Conservation (phyloP, 345 rosid genomes). For the Brassica napus region DNA sequence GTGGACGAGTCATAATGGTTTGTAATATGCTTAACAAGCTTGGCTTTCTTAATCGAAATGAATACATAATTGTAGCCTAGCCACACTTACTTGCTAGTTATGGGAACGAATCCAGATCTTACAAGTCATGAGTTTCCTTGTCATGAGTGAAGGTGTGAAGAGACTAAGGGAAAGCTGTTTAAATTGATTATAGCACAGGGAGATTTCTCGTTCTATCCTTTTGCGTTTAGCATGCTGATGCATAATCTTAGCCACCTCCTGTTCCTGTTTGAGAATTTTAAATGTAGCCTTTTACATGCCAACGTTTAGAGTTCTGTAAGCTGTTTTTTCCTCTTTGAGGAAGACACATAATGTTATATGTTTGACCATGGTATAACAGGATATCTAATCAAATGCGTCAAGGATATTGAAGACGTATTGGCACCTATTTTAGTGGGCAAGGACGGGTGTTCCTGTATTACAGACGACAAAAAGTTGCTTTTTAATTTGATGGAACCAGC, state of each 20-base stretch:
- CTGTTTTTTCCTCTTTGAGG: slow-evolving; percentile 1
- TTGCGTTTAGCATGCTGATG: slow-evolving; percentile 14
- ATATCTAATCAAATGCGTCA: slow-evolving; percentile 58
- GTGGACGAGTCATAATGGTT: not conserved
- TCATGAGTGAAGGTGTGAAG: slow-evolving; percentile 1
- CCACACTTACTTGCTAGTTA: slow-evolving; percentile 8
- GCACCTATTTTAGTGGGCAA: slow-evolving; percentile 47
- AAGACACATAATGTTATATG: not conserved
- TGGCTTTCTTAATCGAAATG: slow-evolving; percentile 12
- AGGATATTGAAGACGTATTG: slow-evolving; percentile 58
- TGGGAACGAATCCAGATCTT: slow-evolving; percentile 4
- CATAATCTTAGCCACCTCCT: slow-evolving; percentile 1
- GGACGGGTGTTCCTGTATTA: slow-evolving; percentile 43
- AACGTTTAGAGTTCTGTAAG: not conserved
- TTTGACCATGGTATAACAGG: slow-evolving; percentile 49
- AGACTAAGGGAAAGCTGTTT: not conserved
- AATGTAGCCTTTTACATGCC: slow-evolving; percentile 21
- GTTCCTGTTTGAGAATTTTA: slow-evolving; percentile 7
- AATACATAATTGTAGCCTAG: slow-evolving; percentile 1
- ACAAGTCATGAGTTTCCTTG: not conserved
- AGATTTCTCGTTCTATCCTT: slow-evolving; percentile 6
- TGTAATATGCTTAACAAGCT: slow-evolving; percentile 8
- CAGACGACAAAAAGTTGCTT: slow-evolving; percentile 52
- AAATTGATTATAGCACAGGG: slow-evolving; percentile 6
- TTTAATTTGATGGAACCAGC: slow-evolving; percentile 79